Conservation (phyloP, 75 land plant species). For the Cupressus sempervirens region DNA sequence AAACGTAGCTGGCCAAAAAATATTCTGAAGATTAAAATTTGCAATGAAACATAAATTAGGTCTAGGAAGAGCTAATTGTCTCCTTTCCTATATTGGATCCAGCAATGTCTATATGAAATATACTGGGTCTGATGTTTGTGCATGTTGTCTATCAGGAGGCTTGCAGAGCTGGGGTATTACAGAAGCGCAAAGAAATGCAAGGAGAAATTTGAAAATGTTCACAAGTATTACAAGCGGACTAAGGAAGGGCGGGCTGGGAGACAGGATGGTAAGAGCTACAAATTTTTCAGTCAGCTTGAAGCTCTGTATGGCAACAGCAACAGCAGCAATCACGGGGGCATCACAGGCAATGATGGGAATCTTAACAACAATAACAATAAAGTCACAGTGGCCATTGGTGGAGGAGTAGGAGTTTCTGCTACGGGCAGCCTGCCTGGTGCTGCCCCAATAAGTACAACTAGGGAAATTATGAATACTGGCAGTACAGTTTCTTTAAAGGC, state of each 20-base stretch:
- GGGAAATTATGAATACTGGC: background rate
- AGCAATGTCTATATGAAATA: background rate
- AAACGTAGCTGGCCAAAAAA: background rate
- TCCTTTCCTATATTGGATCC: background rate
- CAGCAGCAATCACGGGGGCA: background rate
- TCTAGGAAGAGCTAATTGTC: background rate
- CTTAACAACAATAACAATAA: slow-evolving; percentile 2
- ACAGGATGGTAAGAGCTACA: slow-evolving; percentile 24
- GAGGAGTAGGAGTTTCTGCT: background rate
- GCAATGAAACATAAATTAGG: background rate
- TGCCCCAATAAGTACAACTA: background rate
- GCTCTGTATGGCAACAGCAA: slow-evolving; percentile 13
- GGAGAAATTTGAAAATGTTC: slow-evolving; percentile 29
- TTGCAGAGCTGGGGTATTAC: slow-evolving; percentile 25
- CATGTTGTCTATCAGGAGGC: slow-evolving; percentile 18
- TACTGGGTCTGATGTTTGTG: background rate
- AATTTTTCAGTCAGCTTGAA: slow-evolving; percentile 24
- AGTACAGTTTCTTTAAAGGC: background rate
- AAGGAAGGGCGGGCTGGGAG: slow-evolving; percentile 27
- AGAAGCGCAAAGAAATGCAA: slow-evolving; percentile 32
- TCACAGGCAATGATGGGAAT: background rate
- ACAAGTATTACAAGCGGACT: slow-evolving; percentile 32
- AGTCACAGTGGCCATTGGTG: slow-evolving; percentile 6
- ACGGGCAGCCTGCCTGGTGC: background rate
- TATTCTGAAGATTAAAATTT: background rate